These are phyloP conservation scores for Aleurites moluccanus DNA, from an alignment of 441 rosid genomes.

Conservation along the genomic window DNA sequence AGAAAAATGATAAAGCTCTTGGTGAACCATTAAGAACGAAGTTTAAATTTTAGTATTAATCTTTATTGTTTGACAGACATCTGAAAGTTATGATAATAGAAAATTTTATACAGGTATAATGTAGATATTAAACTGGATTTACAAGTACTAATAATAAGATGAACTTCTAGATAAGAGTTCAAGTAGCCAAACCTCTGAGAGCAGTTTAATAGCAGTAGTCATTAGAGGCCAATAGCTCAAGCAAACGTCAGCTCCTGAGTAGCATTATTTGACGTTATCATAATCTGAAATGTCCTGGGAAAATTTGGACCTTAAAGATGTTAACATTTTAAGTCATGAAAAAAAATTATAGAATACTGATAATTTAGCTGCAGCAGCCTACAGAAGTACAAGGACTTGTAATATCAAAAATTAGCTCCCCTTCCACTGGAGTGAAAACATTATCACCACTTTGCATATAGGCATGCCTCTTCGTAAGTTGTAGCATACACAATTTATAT, in stretches of 20 bases:
- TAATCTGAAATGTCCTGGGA: constrained; percentile 90
- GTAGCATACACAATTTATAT: constrained; percentile 18
- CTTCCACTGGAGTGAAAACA: constrained; percentile 82
- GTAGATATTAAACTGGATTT: not conserved
- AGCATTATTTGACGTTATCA: constrained; percentile 88
- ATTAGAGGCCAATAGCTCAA: constrained; percentile 92
- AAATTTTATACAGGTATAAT: not conserved
- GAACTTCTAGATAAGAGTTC: not conserved
- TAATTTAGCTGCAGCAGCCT: not conserved
- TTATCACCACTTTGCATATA: constrained; percentile 70
- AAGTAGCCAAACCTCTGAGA: constrained; percentile 53
- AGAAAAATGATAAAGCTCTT: not conserved
- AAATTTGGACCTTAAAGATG: constrained; percentile 22
- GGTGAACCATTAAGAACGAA: not conserved
- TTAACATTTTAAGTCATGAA: constrained; percentile 17
- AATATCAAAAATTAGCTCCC: constrained; percentile 85
- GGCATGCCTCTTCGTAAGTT: constrained; percentile 87
- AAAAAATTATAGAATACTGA: not conserved
- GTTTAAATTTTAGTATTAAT: not conserved
- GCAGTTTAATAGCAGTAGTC: constrained; percentile 88
- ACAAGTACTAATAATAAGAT: not conserved
- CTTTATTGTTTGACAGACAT: not conserved
- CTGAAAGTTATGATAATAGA: not conserved
- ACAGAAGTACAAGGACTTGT: constrained; percentile 45
- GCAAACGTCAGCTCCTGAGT: constrained; percentile 94